Base-by-base conservation (phyloP, 352 stramenopile genomes). In the Albugo laibachii region DNA sequence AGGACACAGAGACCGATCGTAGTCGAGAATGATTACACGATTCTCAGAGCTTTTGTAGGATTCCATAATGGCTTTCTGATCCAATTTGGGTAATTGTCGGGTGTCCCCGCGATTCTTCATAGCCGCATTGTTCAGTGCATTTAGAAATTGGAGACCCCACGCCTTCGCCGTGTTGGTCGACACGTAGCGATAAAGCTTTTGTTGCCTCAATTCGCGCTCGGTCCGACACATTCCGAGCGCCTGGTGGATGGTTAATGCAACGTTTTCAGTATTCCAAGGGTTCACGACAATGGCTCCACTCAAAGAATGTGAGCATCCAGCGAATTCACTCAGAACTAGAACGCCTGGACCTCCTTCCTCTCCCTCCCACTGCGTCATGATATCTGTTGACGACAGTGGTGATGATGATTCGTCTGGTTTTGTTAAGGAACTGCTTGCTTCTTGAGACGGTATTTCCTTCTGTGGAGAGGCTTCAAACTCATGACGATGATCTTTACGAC, bases 131-230 rank as follows among this genome's bases (percentile, higher is more conserved):
- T 49, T 46, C 5, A 93, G 62, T 20, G 91, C 78, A 38, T 61
- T 53, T 39, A 94, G 58, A 54, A 92, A 92, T 38, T 76, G 63
- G 47, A 84, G 69, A 2, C 75, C 82, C 81, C 81, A 94, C 10
- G 70, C 57, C 1, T 73, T 75, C 14, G 81, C 78, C 15, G 78
- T 94, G 53, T 94, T 86, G 1, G 70, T 73, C 21, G 68, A 80
- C 11, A 94, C 81, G 45, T 94, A 94, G 1, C 80, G 71, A 48
- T 88, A 91, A 8, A 94, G 59, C 55, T 94, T 93, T 39, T 89
- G 75, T 50, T 92, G 80, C 8, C 79, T 71, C n/a, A 94, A 70
- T 45, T 92, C 76, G 1, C 78, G 64, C 55, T 92, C 78, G 1
- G 77, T 78, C 11, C 76, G 73, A 35, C 62, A 82, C 65, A 94